These are phyloP conservation scores for Tulasnella calospora DNA, from an alignment of 768 basidiomycete genomes.

Conservation along the genomic window DNA sequence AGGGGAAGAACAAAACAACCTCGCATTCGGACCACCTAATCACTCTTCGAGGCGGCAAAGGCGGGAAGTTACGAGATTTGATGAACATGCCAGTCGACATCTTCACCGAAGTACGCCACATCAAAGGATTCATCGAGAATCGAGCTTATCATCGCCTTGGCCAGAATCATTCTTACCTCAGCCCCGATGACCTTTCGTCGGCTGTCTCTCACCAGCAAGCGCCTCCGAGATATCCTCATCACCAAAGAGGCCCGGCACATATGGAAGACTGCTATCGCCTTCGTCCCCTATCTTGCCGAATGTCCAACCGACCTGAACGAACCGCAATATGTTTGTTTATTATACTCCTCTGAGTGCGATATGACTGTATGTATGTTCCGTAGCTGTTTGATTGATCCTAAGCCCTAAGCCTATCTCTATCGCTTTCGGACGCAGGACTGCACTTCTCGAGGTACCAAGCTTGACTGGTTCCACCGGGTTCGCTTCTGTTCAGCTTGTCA, in stretches of 20 bases:
- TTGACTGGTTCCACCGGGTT: not conserved
- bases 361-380: no score
- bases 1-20: not conserved
- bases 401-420: no score
- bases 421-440: not conserved
- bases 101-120: conserved; percentile 27
- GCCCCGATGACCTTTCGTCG: conserved; percentile 19
- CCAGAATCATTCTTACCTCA: conserved; percentile 14
- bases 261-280: conserved; percentile 10
- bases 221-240: conserved; percentile 10
- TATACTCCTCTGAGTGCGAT: no score
- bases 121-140: not conserved
- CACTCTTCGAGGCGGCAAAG: not conserved
- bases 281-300: conserved; percentile 5
- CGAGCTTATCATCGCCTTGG: not conserved
- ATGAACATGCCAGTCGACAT: conserved; percentile 28
- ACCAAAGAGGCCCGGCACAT: not conserved
- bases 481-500: not conserved
- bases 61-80: conserved; percentile 19
- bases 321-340: no score
- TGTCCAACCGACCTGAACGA: conserved; percentile 18
- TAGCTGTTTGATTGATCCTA: no score
- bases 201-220: conserved; percentile 16
- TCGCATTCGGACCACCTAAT: not conserved
- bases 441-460: not conserved